Evolutionary conservation across 345 rosid genomes (phyloP), one percentile per base, ranked within the genome.

Genomic region (Geranium brycei): DNA sequence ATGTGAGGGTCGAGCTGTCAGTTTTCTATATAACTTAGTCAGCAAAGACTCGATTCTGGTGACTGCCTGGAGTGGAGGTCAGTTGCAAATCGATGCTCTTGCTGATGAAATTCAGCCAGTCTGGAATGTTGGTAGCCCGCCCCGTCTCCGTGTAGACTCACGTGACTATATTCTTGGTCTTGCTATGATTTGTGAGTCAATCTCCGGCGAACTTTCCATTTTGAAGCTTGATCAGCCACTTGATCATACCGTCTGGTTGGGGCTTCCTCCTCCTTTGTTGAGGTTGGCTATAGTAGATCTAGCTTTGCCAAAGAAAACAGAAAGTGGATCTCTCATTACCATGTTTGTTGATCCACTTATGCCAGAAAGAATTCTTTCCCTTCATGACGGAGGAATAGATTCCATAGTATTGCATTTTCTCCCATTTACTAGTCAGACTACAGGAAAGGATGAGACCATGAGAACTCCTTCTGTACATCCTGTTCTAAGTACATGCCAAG

Each of bases 91-190:
- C 70, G 95, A 91, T 67, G 96, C 96, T 68, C 75, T 95, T 61
- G 96, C 93, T 63, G 97, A 95, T 82, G 99, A 95, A 82, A 85
- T 91, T 69, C 97, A 91, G 79, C 97, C 97, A 64, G 84, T 88
- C 60, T 91, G 99, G 99, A 84, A 75, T 28, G 64, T 75, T 71
- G 87, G 80, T 70, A 91, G 77, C 72, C 77, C 85, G 17, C 89
- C 96, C 66, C 93, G 83, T 68, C 79, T 95, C 69, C 81, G 81
- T 71, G 84, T 87, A 69, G 79, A 79, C 73, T 74, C 85, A 69
- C 77, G 66, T 55, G 78, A 80, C 74, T 75, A 64, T 62, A 71
- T 95, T 68, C 71, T 70, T 63, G 95, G 88, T 69, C 73, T 88
- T 72, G 97, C 95, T 60, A 95, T 95, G 99, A 91, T 95, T 62